Percentiles rank a stretch among this genome's conserved stretches.
Evolutionary conservation across 164 flowering plant genomes (phyloP).

Genomic region (Amborella trichopoda): DNA sequence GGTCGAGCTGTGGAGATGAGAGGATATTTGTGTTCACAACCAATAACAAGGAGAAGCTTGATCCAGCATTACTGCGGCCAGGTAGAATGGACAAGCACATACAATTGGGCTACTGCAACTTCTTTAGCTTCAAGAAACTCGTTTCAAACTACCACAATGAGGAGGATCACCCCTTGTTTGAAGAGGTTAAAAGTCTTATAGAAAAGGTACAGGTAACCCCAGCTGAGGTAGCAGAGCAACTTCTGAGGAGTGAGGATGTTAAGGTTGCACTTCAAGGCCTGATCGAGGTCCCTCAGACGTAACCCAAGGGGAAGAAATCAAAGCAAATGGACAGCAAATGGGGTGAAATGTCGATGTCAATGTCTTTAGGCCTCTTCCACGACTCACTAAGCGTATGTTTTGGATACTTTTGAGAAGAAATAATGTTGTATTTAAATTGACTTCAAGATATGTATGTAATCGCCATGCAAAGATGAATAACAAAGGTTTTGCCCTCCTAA

Average conservation of each 20-base stretch:
- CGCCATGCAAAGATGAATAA: too few relatives aligned
- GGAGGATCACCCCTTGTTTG: conserved; percentile 18
- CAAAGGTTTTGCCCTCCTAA: too few relatives aligned
- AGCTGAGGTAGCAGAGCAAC: conserved; percentile 46
- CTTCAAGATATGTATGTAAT: too few relatives aligned
- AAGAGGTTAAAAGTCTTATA: conserved; percentile 15
- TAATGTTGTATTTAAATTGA: too few relatives aligned
- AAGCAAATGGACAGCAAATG: too few relatives aligned
- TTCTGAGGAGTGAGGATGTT: conserved; percentile 38
- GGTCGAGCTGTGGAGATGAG: conserved; percentile 42
- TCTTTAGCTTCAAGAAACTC: conserved; percentile 27
- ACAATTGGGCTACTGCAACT: conserved; percentile 39
- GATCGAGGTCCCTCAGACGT: conserved; percentile 18
- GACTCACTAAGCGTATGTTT: too few relatives aligned
- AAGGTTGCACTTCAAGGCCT: conserved; percentile 30
- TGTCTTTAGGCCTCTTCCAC: too few relatives aligned
- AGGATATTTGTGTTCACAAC: conserved; percentile 39
- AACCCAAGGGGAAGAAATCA: conserved; percentile 4
- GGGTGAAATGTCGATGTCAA: too few relatives aligned
- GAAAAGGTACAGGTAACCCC: conserved; percentile 25
- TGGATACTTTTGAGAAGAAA: too few relatives aligned
- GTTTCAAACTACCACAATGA: conserved; percentile 28
- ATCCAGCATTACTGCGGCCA: conserved; percentile 34
- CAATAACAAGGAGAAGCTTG: conserved; percentile 28
- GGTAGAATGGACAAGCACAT: conserved; percentile 45